Base-by-base conservation (phyloP, 2,329 filamentous ascomycete genomes). In the Coniella vitis region DNA sequence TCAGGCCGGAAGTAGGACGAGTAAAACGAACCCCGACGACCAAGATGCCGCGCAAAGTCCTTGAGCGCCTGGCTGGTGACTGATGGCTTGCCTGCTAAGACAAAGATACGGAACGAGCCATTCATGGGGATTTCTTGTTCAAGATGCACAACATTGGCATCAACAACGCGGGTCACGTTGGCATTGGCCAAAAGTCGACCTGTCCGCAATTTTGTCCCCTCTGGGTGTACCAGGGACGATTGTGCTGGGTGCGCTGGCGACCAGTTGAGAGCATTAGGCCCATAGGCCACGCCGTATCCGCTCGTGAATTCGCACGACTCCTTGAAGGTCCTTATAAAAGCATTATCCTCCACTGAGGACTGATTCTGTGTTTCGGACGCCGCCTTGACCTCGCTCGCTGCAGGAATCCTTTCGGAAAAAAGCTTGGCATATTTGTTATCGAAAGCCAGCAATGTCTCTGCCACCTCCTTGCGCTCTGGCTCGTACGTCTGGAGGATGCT, bases 71-170 rank as follows among this genome's bases (percentile, higher is more conserved):
- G 66, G 37, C 73, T 71, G 12, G 81, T 84, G 40, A 73, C 71
- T 13, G 69, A 61, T 8, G 81, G 81, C 37, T 75, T 73, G 49
- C 90, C 90, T n/a, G 80, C 89, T 63, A 94, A 95, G 54, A 95
- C 66, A 63, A 90, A 94, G 53, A 95, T 75, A 48, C 90, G 79
- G 74, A 90, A 95, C 2, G 89, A 84, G 38, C 90, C 90, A 65
- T 95, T 95, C 51, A 90, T 73, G 0, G 90, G 90, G 29, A 95
- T 78, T 61, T 94, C 87, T 66, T 95, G 90, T 68, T 95, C 90
- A 9, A 95, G 75, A 59, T 94, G 87, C 1, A 95, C 89, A 4
- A 88, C 83, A 65, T 95, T 95, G 62, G 90, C 86, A 62, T 96
- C 90, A 1, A 86, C 83, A 19, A 95, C 86, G 42, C 90, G 80